Evolutionary conservation across 331 rosid genomes (phyloP), one percentile per base, ranked within the genome.

Genomic region (Stylosanthes scabra): DNA sequence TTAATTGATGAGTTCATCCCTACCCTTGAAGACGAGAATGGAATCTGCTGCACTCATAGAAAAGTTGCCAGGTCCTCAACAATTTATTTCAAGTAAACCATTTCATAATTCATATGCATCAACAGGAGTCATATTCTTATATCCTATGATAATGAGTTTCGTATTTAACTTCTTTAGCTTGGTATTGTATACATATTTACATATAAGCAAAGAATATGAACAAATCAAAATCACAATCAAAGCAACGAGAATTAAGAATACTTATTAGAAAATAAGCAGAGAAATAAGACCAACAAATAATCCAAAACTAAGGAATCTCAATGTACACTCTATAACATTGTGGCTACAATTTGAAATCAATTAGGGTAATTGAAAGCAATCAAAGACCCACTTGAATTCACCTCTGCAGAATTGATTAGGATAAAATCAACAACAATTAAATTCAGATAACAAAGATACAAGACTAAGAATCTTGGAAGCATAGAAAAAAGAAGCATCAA

Each of bases 191-290:
- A n/a, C n/a, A n/a, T n/a, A n/a, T n/a, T n/a, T n/a, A n/a, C n/a
- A n/a, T n/a, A n/a, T n/a, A n/a, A n/a, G n/a, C n/a, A n/a, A n/a
- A n/a, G n/a, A n/a, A n/a, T n/a, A 39, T n/a, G 37, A 27, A 40
- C 63, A 71, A 77, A 59, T 59, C 62, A 31, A 47, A 14, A 67
- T 25, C 61, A 70, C 5, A 42, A 39, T 12, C 59, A 79, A 28
- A 45, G 27, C 66, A 31, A 59, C 58, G 58, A 16, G 27, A 70
- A n/a, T 3, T 1, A 1, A 44, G 45, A 74, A 13, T 4, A 15
- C 55, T 11, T 0, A 64, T 2, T 11, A 42, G 11, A 20, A 9
- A 31, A 29, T 2, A 34, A 31, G 34, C 8, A 51, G 41, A 2
- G 27, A 46, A 7, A 15, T 1, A 68, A 59, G 45, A 62, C 37